Evolutionary conservation across 768 basidiomycete genomes (phyloP).

Genomic region (Tulasnella sp.): DNA sequence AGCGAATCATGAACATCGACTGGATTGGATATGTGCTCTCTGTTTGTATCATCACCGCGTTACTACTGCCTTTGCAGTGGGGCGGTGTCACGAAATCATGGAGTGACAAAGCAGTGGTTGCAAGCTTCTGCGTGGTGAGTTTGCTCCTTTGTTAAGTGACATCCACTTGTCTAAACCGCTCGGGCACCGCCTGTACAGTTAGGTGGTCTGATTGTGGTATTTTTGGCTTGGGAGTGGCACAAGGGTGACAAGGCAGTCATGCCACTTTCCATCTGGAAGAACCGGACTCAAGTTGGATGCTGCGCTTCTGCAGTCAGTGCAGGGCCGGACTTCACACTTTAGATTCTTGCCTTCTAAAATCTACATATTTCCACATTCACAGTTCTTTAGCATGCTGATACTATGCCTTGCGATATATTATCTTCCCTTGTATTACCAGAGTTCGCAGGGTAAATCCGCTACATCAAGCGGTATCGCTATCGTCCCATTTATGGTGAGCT

Average conservation of each 20-base stretch:
- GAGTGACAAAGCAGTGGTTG: conserved; percentile 30
- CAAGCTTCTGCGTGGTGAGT: conserved; percentile 19
- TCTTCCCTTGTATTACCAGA: conserved; percentile 28
- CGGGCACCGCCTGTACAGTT: background rate
- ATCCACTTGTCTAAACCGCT: conserved; percentile 21
- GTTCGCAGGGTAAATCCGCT: conserved; percentile 25
- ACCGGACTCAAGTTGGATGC: conserved; percentile 25
- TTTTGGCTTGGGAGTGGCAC: conserved; percentile 25
- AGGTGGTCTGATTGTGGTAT: background rate
- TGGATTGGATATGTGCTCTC: conserved; percentile 11
- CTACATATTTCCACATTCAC: background rate
- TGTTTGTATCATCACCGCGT: background rate
- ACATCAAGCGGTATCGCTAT: conserved; percentile 31
- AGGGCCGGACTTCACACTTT: too few relatives aligned
- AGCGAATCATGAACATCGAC: background rate
- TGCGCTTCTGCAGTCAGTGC: conserved; percentile 18
- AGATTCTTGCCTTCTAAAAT: too few relatives aligned
- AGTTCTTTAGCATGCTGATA: conserved; percentile 22
- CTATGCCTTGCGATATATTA: conserved; percentile 26
- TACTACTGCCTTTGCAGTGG: conserved; percentile 37
- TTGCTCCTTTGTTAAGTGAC: background rate
- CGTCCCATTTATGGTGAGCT: conserved; percentile 26
- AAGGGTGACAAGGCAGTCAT: conserved; percentile 28
- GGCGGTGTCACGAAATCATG: conserved; percentile 40
- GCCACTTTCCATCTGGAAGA: conserved; percentile 26